These are phyloP conservation scores for Trichosphaerium sp. DNA, from an alignment of 78 protist genomes.

Conservation along the genomic window DNA sequence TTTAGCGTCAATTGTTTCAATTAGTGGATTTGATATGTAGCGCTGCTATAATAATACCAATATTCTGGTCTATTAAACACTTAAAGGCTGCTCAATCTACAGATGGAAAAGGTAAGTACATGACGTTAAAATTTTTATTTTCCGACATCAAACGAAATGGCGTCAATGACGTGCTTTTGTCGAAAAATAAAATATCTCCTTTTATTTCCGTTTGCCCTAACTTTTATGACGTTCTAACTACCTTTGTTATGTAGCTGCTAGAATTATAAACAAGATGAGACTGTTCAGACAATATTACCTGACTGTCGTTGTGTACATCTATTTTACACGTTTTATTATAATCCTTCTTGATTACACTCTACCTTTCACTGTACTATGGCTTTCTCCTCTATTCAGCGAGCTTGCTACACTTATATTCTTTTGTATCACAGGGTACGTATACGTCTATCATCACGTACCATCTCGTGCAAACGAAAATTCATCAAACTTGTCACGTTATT, in stretches of 20 bases:
- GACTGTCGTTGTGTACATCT: conserved; percentile 48
- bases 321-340: conserved; percentile 72
- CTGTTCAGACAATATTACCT: conserved; percentile 69
- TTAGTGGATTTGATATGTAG: conserved; percentile 75
- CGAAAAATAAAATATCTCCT: too few relatives aligned
- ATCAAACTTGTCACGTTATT: too few relatives aligned
- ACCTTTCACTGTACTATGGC: conserved; percentile 39
- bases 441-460: not conserved
- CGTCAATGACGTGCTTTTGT: not conserved
- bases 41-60: conserved; percentile 59
- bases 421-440: conserved; percentile 30
- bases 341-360: conserved; percentile 39
- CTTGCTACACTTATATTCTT: conserved; percentile 53
- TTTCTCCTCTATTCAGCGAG: conserved; percentile 15
- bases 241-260: conserved; percentile 6
- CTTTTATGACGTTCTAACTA: too few relatives aligned
- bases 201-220: too few relatives aligned
- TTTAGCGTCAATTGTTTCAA: conserved; percentile 28
- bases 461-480: too few relatives aligned
- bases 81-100: conserved; percentile 22
- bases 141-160: not conserved
- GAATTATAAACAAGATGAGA: conserved; percentile 29
- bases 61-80: conserved; percentile 66
- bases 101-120: conserved; percentile 51
- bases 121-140: not conserved